These are phyloP conservation scores for Amauroascus niger DNA, from an alignment of 2,329 filamentous ascomycete genomes.

Conservation along the genomic window DNA sequence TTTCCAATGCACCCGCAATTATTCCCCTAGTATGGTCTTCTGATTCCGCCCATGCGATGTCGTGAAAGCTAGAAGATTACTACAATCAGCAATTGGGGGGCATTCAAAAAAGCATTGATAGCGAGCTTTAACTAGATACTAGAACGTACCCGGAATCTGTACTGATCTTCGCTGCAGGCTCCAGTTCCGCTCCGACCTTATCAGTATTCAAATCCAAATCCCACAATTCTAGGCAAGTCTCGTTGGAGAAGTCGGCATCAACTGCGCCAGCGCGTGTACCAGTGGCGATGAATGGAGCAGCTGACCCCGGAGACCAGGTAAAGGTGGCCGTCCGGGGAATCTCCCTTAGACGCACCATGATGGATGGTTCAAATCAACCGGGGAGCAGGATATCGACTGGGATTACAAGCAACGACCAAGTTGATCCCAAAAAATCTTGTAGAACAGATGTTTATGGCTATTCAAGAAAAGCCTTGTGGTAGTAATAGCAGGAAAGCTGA, in stretches of 20 bases:
- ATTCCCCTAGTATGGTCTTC: conserved; percentile 73
- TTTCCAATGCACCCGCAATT: conserved; percentile 90
- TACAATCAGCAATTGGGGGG: conserved; percentile 20
- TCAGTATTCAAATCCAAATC: conserved; percentile 74
- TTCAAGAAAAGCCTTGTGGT: neutral
- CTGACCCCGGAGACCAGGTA: conserved; percentile 80
- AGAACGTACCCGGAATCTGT: conserved; percentile 72
- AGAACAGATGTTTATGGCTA: neutral
- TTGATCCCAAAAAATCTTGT: neutral
- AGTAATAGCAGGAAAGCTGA: neutral
- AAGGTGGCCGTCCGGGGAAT: conserved; percentile 95
- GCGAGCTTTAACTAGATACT: neutral
- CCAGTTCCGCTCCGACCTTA: conserved; percentile 68
- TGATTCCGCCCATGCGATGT: conserved; percentile 85
- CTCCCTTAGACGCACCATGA: conserved; percentile 92
- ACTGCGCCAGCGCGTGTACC: conserved; percentile 92
- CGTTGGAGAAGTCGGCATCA: conserved; percentile 93
- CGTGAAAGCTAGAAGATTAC: conserved; percentile 61
- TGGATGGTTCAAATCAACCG: conserved; percentile 19
- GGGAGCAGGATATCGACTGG: neutral
- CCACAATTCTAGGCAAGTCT: conserved; percentile 94
- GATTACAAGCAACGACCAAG: neutral
- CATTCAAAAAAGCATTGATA: neutral
- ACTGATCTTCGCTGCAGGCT: conserved; percentile 71
- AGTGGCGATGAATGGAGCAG: conserved; percentile 74